Percentiles rank a stretch among this genome's conserved stretches.
Evolutionary conservation across 768 basidiomycete species (phyloP).

Genomic region (Sporobolomyces pararoseus): DNA sequence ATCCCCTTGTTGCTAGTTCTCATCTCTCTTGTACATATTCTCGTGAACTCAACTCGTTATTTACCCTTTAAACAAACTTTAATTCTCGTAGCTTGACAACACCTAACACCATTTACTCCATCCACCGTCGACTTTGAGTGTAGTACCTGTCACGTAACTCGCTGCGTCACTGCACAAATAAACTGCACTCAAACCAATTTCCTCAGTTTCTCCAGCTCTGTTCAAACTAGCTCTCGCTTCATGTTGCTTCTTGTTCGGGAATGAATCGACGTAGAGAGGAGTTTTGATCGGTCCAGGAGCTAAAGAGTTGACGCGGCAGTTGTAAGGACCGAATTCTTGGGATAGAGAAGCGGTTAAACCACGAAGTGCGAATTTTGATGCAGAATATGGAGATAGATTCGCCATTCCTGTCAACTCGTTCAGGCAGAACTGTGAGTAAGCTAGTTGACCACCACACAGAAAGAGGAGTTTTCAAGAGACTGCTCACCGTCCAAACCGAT

Average conservation of each 20-base stretch:
- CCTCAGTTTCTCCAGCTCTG: conserved; percentile 15
- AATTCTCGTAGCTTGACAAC: no score
- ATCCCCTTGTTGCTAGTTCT: no score
- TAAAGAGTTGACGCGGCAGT: conserved; percentile 11
- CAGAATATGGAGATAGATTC: background rate
- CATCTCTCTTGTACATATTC: no score
- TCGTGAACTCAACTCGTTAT: no score
- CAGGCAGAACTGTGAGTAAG: no score
- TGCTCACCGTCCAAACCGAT: conserved; percentile 20
- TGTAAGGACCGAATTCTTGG: conserved; percentile 4
- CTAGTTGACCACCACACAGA: no score
- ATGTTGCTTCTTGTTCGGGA: background rate
- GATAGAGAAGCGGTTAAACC: conserved; percentile 11
- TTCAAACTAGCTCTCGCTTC: background rate
- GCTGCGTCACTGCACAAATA: conserved; percentile 16
- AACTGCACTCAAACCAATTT: background rate
- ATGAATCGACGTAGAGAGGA: conserved; percentile 8
- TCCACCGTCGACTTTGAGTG: conserved; percentile 17
- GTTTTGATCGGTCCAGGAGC: conserved; percentile 16
- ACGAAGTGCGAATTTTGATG: conserved; percentile 7
- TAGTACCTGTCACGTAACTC: background rate
- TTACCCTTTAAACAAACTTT: no score
- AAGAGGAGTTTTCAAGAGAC: background rate
- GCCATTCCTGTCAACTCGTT: conserved; percentile 23
- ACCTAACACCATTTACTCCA: conserved; percentile 35